Percentiles rank a stretch among this genome's conserved stretches.
phyloP scores from a whole-genome alignment of 805 yeast genomes.

The Wickerhamiella hasegawae region DNA sequence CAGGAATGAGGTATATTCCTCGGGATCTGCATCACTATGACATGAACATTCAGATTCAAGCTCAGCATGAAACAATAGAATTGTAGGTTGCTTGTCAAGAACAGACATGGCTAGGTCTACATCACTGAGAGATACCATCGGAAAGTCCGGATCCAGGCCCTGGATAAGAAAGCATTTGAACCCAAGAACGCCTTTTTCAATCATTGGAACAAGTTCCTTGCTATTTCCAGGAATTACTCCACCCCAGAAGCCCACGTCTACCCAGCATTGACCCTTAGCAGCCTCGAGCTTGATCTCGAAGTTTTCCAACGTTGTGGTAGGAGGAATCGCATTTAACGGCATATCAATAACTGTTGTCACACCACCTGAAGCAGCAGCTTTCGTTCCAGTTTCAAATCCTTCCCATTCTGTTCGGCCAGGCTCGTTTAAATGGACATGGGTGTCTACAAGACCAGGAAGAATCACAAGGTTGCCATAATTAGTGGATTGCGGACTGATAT shows the following conservation, averaged over 20 bases:
- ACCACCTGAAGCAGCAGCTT: slow-evolving; percentile 90
- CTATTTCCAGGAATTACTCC: slow-evolving; percentile 75
- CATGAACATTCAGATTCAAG: slow-evolving; percentile 34
- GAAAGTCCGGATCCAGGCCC: slow-evolving; percentile 90
- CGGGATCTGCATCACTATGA: slow-evolving; percentile 33
- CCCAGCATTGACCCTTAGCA: slow-evolving; percentile 73
- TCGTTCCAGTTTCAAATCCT: slow-evolving; percentile 89
- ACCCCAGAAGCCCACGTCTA: slow-evolving; percentile 94
- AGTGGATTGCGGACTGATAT: slow-evolving; percentile 18
- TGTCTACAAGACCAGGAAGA: slow-evolving; percentile 87
- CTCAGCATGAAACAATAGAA: slow-evolving; percentile 91
- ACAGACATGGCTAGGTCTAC: slow-evolving; percentile 48
- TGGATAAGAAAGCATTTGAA: slow-evolving; percentile 87
- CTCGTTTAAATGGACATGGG: slow-evolving; percentile 88
- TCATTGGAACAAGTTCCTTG: slow-evolving; percentile 53
- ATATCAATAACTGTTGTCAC: slow-evolving; percentile 91
- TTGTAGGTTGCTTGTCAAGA: slow-evolving; percentile 46
- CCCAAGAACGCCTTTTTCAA: slow-evolving; percentile 79
- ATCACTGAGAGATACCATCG: slow-evolving; percentile 50
- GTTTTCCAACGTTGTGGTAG: slow-evolving; percentile 75
- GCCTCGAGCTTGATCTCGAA: slow-evolving; percentile 61
- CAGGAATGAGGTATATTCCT: slow-evolving; percentile 52
- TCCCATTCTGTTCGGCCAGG: slow-evolving; percentile 98
- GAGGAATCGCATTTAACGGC: slow-evolving; percentile 95
- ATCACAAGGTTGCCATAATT: slow-evolving; percentile 50